phyloP scores from a whole-genome alignment of 805 yeast species.

The Sugiyamaella americana region DNA sequence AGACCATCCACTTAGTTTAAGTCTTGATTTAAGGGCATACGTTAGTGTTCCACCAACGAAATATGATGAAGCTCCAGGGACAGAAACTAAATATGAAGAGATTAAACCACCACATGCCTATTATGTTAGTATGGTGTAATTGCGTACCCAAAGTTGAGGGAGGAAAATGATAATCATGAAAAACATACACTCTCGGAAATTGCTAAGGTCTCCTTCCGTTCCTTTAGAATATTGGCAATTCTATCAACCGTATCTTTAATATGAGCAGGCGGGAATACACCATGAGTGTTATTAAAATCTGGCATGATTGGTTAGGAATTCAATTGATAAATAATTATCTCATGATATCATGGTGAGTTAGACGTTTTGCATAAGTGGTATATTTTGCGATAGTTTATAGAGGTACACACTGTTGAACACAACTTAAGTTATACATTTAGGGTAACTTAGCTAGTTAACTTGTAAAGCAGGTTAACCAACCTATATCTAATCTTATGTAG shows the following conservation, averaged over 20 bases:
- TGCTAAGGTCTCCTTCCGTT: slow-evolving; percentile 59
- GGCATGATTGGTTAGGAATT: no score
- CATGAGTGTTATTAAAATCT: no score
- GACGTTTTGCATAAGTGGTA: no score
- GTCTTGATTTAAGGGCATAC: slow-evolving; percentile 67
- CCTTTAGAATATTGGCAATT: slow-evolving; percentile 52
- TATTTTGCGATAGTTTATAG: no score
- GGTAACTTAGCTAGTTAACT: no score
- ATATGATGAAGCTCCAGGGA: slow-evolving; percentile 80
- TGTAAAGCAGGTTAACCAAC: no score
- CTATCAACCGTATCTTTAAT: slow-evolving; percentile 44
- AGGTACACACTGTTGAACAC: no score
- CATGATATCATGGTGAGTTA: no score
- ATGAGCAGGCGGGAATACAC: slow-evolving; percentile 63
- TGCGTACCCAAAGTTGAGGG: neutral
- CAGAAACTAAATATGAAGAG: slow-evolving; percentile 71
- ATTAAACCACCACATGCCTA: slow-evolving; percentile 80
- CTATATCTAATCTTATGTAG: no score
- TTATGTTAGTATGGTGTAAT: neutral
- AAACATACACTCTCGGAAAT: slow-evolving; percentile 58
- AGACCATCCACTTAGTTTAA: slow-evolving; percentile 75
- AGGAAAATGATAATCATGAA: neutral
- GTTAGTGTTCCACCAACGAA: slow-evolving; percentile 81
- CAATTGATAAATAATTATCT: no score
- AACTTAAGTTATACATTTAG: no score